phyloP scores from a whole-genome alignment of 1,284 basidiomycete genomes.

The Abortiporus biennis region DNA sequence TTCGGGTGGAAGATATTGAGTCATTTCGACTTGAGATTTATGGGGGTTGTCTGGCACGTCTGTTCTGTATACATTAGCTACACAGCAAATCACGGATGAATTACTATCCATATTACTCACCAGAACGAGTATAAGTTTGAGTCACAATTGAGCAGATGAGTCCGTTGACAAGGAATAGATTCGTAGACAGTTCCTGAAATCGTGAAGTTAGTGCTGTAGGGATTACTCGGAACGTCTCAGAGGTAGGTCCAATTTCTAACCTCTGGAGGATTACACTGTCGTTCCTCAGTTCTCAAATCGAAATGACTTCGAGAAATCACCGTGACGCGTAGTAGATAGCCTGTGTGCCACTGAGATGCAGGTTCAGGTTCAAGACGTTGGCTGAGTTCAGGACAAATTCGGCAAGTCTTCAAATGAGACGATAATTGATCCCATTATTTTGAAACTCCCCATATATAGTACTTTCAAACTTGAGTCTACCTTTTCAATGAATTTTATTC shows the following conservation, averaged over 20 bases:
- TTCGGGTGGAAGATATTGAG: not conserved
- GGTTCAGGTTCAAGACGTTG: too few relatives aligned
- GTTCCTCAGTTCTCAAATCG: not conserved
- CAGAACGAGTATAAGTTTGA: too few relatives aligned
- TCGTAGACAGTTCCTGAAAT: not conserved
- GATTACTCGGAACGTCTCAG: not conserved
- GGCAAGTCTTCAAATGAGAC: not conserved
- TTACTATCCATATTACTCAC: too few relatives aligned
- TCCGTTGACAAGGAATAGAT: too few relatives aligned
- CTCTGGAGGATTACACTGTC: not conserved
- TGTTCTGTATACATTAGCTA: not conserved
- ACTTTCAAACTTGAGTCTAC: not conserved
- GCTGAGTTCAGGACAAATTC: not conserved
- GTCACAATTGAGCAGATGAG: too few relatives aligned
- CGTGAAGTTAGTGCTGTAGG: not conserved
- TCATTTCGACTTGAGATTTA: not conserved
- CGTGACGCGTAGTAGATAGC: not conserved
- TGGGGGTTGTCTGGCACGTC: not conserved
- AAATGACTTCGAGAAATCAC: not conserved
- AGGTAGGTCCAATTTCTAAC: not conserved
- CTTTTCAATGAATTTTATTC: not conserved
- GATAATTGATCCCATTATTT: not conserved
- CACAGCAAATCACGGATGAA: not conserved
- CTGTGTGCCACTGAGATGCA: too few relatives aligned
- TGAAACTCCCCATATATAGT: not conserved